Conservation (phyloP, 106 monocot species). For the Acanthochlamys bracteata region DNA sequence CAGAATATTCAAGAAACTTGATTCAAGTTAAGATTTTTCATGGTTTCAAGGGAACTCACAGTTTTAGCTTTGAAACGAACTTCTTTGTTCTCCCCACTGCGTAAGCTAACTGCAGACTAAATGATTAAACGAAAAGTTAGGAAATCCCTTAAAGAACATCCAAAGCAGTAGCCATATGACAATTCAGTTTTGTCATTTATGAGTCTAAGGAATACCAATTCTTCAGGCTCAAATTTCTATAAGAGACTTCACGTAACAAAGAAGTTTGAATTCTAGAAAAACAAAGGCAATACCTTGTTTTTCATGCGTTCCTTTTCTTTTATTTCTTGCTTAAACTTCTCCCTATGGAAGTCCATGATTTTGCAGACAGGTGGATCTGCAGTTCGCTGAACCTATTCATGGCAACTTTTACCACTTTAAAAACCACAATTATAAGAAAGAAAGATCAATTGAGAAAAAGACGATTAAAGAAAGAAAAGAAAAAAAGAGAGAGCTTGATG, state of each 20-base stretch:
- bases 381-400: conserved; percentile 36
- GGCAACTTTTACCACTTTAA: no score
- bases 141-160: no score
- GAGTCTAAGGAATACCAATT: no score
- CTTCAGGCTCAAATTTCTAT: no score
- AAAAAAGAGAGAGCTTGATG: background rate
- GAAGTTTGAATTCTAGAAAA: no score
- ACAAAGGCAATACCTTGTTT: conserved; percentile 35
- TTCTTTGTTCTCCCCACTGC: conserved; percentile 70
- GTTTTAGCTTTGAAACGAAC: conserved; percentile 86
- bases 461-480: background rate
- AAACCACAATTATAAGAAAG: background rate
- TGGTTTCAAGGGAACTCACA: conserved; percentile 34
- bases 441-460: background rate
- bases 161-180: no score
- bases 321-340: conserved; percentile 71
- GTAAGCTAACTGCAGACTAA: conserved; percentile 48
- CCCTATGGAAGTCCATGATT: conserved; percentile 84
- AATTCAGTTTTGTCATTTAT: no score
- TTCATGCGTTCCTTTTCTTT: conserved; percentile 69
- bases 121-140: conserved; percentile 9
- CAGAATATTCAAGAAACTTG: background rate
- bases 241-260: no score
- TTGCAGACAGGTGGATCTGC: conserved; percentile 88
- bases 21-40: background rate